A percentile compares a stretch with the other conserved stretches of the same genome.
These are phyloP conservation scores for Anethum foeniculum DNA, from an alignment of 140 eudicot genomes.

Conservation along the genomic window DNA sequence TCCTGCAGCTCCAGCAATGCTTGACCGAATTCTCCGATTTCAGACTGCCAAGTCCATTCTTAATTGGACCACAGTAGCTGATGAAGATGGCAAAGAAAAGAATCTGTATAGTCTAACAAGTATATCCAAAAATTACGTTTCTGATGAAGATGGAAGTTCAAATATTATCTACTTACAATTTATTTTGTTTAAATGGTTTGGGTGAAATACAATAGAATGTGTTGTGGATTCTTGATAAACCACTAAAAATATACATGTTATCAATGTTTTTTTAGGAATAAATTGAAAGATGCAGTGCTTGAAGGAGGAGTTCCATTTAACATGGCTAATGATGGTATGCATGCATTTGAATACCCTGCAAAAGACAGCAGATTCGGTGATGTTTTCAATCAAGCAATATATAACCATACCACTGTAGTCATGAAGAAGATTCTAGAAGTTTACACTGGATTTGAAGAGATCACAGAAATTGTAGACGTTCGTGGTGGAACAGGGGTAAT, in stretches of 20 bases:
- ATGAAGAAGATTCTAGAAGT: conserved; percentile 31
- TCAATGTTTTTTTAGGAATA: conserved; percentile 15
- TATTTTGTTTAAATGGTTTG: too few species aligned
- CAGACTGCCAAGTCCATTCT: conserved; percentile 27
- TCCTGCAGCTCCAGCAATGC: conserved; percentile 22
- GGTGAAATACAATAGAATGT: neutral
- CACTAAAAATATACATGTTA: too few species aligned
- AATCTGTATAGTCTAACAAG: conserved; percentile 21
- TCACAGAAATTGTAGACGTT: conserved; percentile 24
- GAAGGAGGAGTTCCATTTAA: conserved; percentile 40
- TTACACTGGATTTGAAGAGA: conserved; percentile 33
- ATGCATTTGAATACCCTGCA: conserved; percentile 42
- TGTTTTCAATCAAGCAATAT: conserved; percentile 32
- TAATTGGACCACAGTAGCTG: neutral
- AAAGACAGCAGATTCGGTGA: conserved; percentile 33
- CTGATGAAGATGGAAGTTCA: conserved; percentile 31
- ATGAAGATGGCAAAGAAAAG: conserved; percentile 15
- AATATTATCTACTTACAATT: too few species aligned
- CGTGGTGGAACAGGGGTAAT: conserved; percentile 38
- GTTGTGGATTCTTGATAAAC: neutral
- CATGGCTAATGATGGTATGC: conserved; percentile 33
- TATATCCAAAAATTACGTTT: conserved; percentile 19
- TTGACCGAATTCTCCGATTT: conserved; percentile 39
- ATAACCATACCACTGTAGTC: conserved; percentile 20
- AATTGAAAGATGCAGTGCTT: conserved; percentile 30